A percentile compares a stretch with the other conserved stretches of the same genome.
Evolutionary conservation across 2,329 filamentous ascomycete species (phyloP).

Genomic region (Fonsecaea erecta): DNA sequence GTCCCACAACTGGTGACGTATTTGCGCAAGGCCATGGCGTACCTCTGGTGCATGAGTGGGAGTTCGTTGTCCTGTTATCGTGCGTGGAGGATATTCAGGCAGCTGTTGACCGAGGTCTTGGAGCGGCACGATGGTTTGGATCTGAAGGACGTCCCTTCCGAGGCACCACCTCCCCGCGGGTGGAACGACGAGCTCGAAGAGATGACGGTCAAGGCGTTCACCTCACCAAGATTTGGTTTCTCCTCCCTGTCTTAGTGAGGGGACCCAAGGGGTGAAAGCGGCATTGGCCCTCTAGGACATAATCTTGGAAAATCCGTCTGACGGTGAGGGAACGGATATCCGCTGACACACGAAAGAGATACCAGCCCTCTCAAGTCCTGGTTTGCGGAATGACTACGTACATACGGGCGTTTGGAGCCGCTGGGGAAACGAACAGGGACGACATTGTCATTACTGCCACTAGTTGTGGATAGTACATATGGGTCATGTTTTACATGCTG

Average conservation of each 20-base stretch:
- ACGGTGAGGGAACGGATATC: no score
- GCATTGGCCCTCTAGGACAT: not conserved
- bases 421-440: no score
- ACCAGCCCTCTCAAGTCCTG: no score
- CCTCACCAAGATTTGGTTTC: not conserved
- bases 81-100: slow-evolving; percentile 31
- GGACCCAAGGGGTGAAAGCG: not conserved
- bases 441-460: no score
- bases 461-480: no score
- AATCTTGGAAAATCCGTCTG: no score
- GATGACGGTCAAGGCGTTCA: slow-evolving; percentile 4
- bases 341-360: no score
- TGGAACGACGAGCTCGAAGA: slow-evolving; percentile 26
- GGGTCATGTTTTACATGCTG: no score
- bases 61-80: slow-evolving; percentile 28
- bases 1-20: slow-evolving; percentile 31
- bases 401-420: no score
- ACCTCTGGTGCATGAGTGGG: slow-evolving; percentile 31
- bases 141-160: slow-evolving; percentile 18
- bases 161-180: slow-evolving; percentile 16
- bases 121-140: slow-evolving; percentile 12
- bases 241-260: no score
- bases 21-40: slow-evolving; percentile 38
- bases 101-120: slow-evolving; percentile 22
- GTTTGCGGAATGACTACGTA: no score